Base-by-base conservation (phyloP, 306 rosid species). In the Dalbergia cochinchinensis region DNA sequence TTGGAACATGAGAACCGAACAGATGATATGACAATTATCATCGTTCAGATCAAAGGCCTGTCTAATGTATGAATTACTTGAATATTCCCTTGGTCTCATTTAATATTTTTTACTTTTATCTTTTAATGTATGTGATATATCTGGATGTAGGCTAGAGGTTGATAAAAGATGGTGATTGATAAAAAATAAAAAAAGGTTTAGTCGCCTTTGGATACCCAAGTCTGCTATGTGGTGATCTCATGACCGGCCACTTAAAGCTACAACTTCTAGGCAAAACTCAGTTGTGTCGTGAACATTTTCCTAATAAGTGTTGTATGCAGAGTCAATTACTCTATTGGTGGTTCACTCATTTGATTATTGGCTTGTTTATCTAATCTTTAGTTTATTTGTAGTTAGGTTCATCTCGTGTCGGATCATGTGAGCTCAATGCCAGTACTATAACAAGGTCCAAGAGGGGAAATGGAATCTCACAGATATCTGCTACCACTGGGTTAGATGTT, bases 1-100 rank as follows among this genome's bases (percentile, higher is more conserved):
- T 75, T 96, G 85, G 97, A 89, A 58, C 91, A 91, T 35, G 99
- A 96, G 71, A 87, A 76, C 75, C 96, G 98, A 73, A 96, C 99
- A 18, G 99, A 96, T 80, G 99, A 96, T 85, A 96, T 96, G 80
- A 93, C 99, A 6, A 93, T 96, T 66, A 90, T 93, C 87, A 81
- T 93, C 44, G 94, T 90, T 77, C 98, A 93, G 85, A 85, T 96
- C 89, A 96, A 87, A 89, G 97, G 93, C 86, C 73, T 90, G 66
- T 78, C 92, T 78, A 85, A 89, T 91, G 99, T 93, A 96, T 76
- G 93, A 42, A 63, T 74, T 51, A 69, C 83, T 58, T 73, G 58
- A 79, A 78, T 63, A 65, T 62, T 65, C 72, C 73, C 80, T 31
- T 73, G 37, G 65, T 55, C 69, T 73, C 63, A 35, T 78, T 64